A percentile compares a stretch with the other conserved stretches of the same genome.
Conservation (phyloP, 2,329 filamentous ascomycete genomes). For the Tolypocladium amazonense region DNA sequence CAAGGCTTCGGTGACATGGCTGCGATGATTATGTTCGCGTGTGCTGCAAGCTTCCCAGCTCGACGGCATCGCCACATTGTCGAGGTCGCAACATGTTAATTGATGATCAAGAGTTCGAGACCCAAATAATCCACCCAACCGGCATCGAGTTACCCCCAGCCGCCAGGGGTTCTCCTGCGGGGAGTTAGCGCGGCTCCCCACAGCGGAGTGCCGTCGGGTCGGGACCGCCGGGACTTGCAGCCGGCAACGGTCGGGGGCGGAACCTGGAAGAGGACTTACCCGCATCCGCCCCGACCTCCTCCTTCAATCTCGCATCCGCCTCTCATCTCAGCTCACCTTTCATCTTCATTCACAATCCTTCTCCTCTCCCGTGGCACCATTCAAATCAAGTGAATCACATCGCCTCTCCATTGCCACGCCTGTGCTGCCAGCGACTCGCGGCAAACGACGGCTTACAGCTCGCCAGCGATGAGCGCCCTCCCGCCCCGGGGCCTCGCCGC, state of each 20-base stretch:
- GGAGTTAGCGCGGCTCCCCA: not conserved
- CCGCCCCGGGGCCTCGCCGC: conserved; percentile 49
- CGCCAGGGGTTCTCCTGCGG: not conserved
- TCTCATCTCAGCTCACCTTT: not conserved
- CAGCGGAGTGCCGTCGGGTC: not conserved
- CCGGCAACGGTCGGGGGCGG: not conserved
- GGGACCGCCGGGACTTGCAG: not conserved
- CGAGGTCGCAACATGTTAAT: no score
- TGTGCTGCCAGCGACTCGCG: not conserved
- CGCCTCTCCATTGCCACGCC: not conserved
- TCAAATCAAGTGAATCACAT: not conserved
- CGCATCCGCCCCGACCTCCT: no score
- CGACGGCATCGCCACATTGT: no score
- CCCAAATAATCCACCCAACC: not conserved
- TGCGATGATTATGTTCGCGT: no score
- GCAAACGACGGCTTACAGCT: not conserved
- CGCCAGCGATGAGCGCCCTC: not conserved
- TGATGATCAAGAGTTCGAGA: no score
- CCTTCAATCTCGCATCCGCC: no score
- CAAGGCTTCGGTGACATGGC: no score
- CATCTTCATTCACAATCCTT: not conserved
- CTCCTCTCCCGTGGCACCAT: no score
- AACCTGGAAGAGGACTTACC: not conserved
- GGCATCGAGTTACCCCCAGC: not conserved
- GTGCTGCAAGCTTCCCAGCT: no score